Base-by-base conservation (phyloP, 1,284 basidiomycete species). In the Pseudozyma tsukubaensis region DNA sequence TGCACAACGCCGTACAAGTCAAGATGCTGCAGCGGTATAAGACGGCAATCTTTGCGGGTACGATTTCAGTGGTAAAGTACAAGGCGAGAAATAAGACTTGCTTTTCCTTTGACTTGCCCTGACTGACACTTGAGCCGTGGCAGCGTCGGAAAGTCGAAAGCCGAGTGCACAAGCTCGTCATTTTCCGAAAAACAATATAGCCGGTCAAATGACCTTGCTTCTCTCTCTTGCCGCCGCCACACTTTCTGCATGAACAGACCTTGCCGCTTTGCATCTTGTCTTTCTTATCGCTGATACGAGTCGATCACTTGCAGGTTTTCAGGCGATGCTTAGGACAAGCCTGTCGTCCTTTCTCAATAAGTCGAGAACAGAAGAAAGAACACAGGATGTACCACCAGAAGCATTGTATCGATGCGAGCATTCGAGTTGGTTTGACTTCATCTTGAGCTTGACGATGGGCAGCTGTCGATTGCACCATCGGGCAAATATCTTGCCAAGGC, bases 391-490 rank as follows among this genome's bases (percentile, higher is more conserved):
- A 29, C 24, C 24, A 29, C 6, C 6, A 6, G 3, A 29, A 29
- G 24, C 24, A 29, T 6, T 29, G 24, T 29, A 6, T 29, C 6
- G 24, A 29, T 29, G 24, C 24, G 24, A 29, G 24, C 24, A 29
- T 39, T 12, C 37, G 37, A 2, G 37, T 39, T 29, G 50, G 13
- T 19, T 14, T 24, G 11, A 14, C 16, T 39, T 24, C 19, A 19
- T 24, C 19, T 24, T 36, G 39, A 37, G 16, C 12, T 29, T 35
- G n/a, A 55, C 16, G 14, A 13, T 19, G 37, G 43, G 32, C 37
- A n/a, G 50, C 29, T 24, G 9, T 39, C 61, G 61, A 64, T 64
- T 50, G 54, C 49, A 50, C 55, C 61, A 64, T 64, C 45, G 29
- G 39, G 11, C 11, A 29, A 9, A 29, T 16, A 34, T 57, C 44